phyloP scores from a whole-genome alignment of 768 basidiomycete genomes.

The Sporobolomyces phaffii region DNA sequence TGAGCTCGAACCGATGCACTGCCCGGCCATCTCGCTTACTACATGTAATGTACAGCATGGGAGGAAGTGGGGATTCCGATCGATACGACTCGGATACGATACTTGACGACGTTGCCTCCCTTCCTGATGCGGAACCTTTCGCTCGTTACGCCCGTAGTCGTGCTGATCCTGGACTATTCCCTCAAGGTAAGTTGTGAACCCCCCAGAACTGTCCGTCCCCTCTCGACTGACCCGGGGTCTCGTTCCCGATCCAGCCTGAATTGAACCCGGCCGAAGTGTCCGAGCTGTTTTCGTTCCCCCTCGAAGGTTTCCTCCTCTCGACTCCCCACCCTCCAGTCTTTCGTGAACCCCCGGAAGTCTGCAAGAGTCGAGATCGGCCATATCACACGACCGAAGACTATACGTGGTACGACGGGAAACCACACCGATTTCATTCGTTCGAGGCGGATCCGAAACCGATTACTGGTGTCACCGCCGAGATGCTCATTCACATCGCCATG shows the following conservation, averaged over 20 bases:
- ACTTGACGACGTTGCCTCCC: slow-evolving; percentile 38
- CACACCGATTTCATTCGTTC: slow-evolving; percentile 36
- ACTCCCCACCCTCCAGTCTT: slow-evolving; percentile 1
- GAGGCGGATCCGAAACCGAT: slow-evolving; percentile 16
- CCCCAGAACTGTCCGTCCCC: neutral
- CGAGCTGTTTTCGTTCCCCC: slow-evolving; percentile 40
- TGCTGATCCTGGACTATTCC: slow-evolving; percentile 30
- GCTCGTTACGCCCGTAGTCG: slow-evolving; percentile 39
- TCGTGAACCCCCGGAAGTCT: neutral
- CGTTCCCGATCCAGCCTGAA: slow-evolving; percentile 30
- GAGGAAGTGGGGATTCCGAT: slow-evolving; percentile 42
- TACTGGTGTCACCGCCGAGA: slow-evolving; percentile 41
- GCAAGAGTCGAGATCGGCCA: slow-evolving; percentile 8
- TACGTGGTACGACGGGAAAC: slow-evolving; percentile 34
- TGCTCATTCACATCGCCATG: slow-evolving; percentile 37
- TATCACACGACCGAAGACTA: slow-evolving; percentile 37
- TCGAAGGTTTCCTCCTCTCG: slow-evolving; percentile 38
- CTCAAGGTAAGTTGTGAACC: neutral
- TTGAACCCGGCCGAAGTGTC: slow-evolving; percentile 39
- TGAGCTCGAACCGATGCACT: too few species aligned
- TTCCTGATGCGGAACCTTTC: slow-evolving; percentile 38
- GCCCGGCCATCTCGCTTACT: too few species aligned
- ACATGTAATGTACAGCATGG: slow-evolving; percentile 25
- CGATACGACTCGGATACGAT: slow-evolving; percentile 28
- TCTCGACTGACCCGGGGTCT: neutral